Base-by-base conservation (phyloP, 2,329 filamentous ascomycete genomes). In the Atkinsonella hypoxylon region DNA sequence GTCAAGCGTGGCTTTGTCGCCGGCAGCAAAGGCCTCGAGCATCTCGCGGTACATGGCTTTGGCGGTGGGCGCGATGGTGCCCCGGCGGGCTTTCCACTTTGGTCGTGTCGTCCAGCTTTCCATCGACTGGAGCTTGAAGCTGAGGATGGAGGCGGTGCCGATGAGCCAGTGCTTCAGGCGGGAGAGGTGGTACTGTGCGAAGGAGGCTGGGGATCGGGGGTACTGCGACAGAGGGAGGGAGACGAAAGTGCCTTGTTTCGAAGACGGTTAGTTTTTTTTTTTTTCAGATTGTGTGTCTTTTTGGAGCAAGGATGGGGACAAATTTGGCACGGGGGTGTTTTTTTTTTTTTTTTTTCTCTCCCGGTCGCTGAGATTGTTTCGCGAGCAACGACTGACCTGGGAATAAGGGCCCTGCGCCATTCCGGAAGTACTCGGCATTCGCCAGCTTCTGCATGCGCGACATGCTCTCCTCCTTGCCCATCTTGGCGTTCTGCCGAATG, bases 1-100 rank as follows among this genome's bases (percentile, higher is more conserved):
- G 44, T 71, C 65, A 26, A 86, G 67, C 5, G 71, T 67, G 2
- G 60, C 56, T 56, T 69, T 67, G 66, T 85, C 77, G 52, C 78
- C 80, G 2, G 66, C 65, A 7, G 83, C 83, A 47, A 85, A 75
- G 4, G 77, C 77, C 52, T 74, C 71, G 57, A 81, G 79, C 72
- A 87, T 78, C 56, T 77, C 67, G 48, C 69, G 67, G 64, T 87
- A 82, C 59, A 85, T 68, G 18, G 70, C 72, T 58, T 77, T 74
- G 32, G 81, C 83, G 1, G 73, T 72, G 1, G 78, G 73, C 9
- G 71, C 63, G 45, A 78, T 67, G 48, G 64, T 61, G 20, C 64
- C 56, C 13, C 69, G 69, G 26, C 65, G 57, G 26, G 74, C 61
- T 58, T 73, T 70, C 60, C 74, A 72, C n/a, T 58, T 60, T 12